Conservation (phyloP, 2,329 filamentous ascomycete genomes). For the Phialophora tarda region DNA sequence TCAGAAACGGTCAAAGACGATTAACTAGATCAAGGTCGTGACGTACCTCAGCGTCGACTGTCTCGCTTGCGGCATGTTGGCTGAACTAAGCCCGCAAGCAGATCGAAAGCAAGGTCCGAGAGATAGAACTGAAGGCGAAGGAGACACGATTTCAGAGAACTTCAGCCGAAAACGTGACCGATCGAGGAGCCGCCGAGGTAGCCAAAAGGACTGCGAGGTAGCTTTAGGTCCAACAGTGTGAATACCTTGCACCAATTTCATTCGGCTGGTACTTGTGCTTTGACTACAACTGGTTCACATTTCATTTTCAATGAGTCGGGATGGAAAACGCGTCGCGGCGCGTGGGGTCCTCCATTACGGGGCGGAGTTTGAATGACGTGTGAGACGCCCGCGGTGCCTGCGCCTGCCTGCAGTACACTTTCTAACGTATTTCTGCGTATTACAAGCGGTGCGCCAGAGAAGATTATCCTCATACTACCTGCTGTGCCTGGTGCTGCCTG, state of each 20-base stretch:
- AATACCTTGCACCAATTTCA: constrained; percentile 22
- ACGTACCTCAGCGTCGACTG: constrained; percentile 91
- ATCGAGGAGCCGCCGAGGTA: background rate
- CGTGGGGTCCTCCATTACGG: constrained; percentile 1
- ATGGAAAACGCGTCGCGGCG: constrained; percentile 5
- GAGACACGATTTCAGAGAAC: background rate
- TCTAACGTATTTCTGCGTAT: background rate
- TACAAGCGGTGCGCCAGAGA: background rate
- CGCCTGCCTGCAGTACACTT: background rate
- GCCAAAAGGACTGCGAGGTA: background rate
- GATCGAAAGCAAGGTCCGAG: background rate
- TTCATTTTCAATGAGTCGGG: background rate
- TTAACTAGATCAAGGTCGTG: constrained; percentile 58
- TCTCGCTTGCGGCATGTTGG: constrained; percentile 53
- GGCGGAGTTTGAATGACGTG: constrained; percentile 4
- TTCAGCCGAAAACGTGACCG: background rate
- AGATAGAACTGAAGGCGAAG: background rate
- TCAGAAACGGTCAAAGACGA: constrained; percentile 9
- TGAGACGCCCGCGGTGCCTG: background rate
- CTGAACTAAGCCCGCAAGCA: background rate
- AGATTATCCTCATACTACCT: background rate
- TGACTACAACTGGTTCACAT: background rate
- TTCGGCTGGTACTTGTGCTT: constrained; percentile 8
- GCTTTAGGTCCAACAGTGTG: constrained; percentile 3
- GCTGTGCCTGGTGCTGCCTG: background rate